These are phyloP conservation scores for Microdochium nivale DNA, from an alignment of 2,329 filamentous ascomycete species.

Conservation along the genomic window DNA sequence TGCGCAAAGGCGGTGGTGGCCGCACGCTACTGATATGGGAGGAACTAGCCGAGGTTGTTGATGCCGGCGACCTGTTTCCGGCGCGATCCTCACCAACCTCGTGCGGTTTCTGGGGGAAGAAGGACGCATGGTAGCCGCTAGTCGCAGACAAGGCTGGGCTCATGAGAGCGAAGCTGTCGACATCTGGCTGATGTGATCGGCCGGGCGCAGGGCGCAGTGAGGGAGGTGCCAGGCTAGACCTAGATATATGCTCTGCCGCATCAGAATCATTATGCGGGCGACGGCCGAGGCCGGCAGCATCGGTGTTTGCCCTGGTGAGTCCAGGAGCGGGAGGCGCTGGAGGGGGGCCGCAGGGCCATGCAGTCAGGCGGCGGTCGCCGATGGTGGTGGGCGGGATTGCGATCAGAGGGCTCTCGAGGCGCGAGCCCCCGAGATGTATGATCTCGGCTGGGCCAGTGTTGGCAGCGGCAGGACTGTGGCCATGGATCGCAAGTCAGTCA, in stretches of 20 bases:
- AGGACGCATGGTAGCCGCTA: neutral
- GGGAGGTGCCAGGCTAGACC: neutral
- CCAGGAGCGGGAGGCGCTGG: neutral
- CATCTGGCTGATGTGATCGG: neutral
- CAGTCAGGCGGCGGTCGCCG: constrained; percentile 1
- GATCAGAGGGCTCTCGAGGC: constrained; percentile 6
- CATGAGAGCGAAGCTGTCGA: neutral
- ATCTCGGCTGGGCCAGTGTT: constrained; percentile 10
- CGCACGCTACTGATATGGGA: neutral
- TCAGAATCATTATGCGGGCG: neutral
- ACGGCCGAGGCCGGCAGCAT: neutral
- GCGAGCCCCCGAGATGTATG: constrained; percentile 12
- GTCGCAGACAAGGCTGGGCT: neutral
- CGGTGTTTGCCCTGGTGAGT: neutral
- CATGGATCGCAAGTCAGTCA: constrained; percentile 2
- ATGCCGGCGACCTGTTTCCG: neutral
- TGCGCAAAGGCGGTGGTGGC: neutral
- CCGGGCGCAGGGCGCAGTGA: neutral
- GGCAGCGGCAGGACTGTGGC: constrained; percentile 3
- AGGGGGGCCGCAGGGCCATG: constrained; percentile 1
- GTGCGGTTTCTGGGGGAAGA: neutral
- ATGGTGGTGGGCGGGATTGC: neutral
- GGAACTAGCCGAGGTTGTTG: neutral
- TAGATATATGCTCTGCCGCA: neutral
- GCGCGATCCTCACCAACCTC: neutral